Base-by-base conservation (phyloP, 208 protist genomes). In the Tritrichomonas foetus region DNA sequence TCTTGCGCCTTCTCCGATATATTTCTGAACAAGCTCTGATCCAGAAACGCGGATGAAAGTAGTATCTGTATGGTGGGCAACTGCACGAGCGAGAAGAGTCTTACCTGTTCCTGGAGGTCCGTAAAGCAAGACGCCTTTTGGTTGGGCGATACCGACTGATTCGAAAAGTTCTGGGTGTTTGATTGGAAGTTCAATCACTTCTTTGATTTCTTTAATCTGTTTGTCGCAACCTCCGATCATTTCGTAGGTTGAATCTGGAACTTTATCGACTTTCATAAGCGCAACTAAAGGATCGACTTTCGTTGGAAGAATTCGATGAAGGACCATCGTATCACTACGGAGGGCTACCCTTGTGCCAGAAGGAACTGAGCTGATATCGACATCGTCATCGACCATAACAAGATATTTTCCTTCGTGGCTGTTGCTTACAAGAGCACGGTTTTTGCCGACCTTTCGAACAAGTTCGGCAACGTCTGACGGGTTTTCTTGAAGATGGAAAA, bases 141-240 rank as follows among this genome's bases (percentile, higher is more conserved):
- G 99, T 96, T 99, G 99, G 22, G 98, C 97, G 95, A 99, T 99
- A 93, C 94, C 99, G 30, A 99, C 97, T 27, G 97, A 97, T 94
- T 99, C 99, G 96, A 99, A 99, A 25, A 99, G 96, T 96, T 99
- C 99, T n/a, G 99, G 99, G 94, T 99, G 99, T 95, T 99, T 99
- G 94, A 99, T 98, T 50, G 98, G 98, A 39, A 99, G 96, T 95
- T 99, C 98, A 93, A 99, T 98, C 20, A 99, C 96, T 94, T 99
- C 98, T 94, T 98, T 98, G 95, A 99, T 98, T 95, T 99, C 97
- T 94, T 98, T 99, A 94, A 99, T 99, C 96, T 99, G 99, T 75
- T 99, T 98, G 93, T 98, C 98, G 16, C 99, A 97, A 44, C 99
- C 99, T 93, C 99, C 99, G 94, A 99, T 94, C 96, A 99, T 99